These are phyloP conservation scores for Angomonas desouzai DNA, from an alignment of 208 protist genomes.

Conservation along the genomic window DNA sequence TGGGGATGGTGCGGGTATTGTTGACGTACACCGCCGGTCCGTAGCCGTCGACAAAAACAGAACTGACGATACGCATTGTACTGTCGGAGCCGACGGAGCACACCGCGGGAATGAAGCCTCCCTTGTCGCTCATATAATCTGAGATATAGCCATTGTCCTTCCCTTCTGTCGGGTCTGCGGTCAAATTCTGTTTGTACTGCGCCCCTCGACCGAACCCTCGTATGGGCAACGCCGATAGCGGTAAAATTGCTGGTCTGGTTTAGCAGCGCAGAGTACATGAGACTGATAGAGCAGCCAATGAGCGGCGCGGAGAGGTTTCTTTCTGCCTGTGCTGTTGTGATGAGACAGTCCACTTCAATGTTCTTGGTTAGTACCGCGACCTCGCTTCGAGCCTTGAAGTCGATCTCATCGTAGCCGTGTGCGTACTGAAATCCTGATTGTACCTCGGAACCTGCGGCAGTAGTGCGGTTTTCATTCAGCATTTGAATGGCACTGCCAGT, in stretches of 20 bases:
- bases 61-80: conserved; percentile 13
- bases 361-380: conserved; percentile 25
- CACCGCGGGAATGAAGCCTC: neutral
- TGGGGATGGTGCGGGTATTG: conserved; percentile 7
- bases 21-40: conserved; percentile 29
- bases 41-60: conserved; percentile 25
- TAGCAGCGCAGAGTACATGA: conserved; percentile 12
- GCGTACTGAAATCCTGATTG: neutral
- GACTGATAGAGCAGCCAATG: neutral
- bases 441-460: neutral
- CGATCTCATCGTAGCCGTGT: conserved; percentile 8
- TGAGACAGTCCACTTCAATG: conserved; percentile 33
- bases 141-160: neutral
- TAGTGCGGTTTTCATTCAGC: neutral
- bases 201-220: conserved; percentile 27
- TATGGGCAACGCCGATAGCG: conserved; percentile 17
- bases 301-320: neutral
- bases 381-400: conserved; percentile 16
- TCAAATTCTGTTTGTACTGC: neutral
- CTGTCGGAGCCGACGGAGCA: neutral
- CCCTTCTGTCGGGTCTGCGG: neutral
- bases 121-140: neutral
- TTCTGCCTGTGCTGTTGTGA: conserved; percentile 5
- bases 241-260: conserved; percentile 25
- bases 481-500: neutral